Conservation (phyloP, 2,329 filamentous ascomycete species). For the Aquanectria penicillioides region DNA sequence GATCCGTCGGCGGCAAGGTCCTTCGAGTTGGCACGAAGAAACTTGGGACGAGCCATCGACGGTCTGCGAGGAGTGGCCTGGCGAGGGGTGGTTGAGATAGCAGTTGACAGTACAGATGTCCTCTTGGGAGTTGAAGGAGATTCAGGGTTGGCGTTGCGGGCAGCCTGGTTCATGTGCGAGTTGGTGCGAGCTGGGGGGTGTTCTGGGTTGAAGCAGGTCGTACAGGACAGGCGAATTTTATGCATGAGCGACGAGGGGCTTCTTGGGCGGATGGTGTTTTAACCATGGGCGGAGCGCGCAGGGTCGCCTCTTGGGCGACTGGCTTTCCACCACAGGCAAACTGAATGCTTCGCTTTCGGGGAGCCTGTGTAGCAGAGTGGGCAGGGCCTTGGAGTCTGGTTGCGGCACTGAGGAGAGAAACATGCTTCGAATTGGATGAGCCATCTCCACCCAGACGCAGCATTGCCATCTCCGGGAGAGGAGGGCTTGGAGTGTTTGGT, state of each 20-base stretch:
- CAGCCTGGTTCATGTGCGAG: slow-evolving; percentile 11
- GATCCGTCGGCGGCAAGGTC: slow-evolving; percentile 65
- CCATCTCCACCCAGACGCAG: slow-evolving; percentile 51
- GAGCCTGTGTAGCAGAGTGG: slow-evolving; percentile 51
- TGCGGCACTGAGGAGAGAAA: slow-evolving; percentile 37
- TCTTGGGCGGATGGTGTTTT: slow-evolving; percentile 49
- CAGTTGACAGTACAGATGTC: slow-evolving; percentile 33
- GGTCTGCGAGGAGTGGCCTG: slow-evolving; percentile 36
- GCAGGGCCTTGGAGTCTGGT: slow-evolving; percentile 44
- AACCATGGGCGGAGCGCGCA: slow-evolving; percentile 47
- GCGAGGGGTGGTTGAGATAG: slow-evolving; percentile 37
- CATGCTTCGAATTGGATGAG: slow-evolving; percentile 38
- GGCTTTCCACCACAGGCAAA: slow-evolving; percentile 84
- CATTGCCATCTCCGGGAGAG: slow-evolving; percentile 69
- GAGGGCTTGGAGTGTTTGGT: slow-evolving; percentile 88
- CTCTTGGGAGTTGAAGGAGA: slow-evolving; percentile 47
- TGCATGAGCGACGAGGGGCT: slow-evolving; percentile 66
- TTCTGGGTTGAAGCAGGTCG: slow-evolving; percentile 57
- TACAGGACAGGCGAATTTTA: slow-evolving; percentile 80
- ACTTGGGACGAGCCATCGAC: slow-evolving; percentile 51
- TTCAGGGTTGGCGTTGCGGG: slow-evolving; percentile 32
- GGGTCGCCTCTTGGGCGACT: slow-evolving; percentile 53
- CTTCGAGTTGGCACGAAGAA: slow-evolving; percentile 59
- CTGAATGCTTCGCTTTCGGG: slow-evolving; percentile 87
- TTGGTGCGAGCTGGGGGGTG: slow-evolving; percentile 45